Base-by-base conservation (phyloP, 441 rosid genomes). In the Croton laevigatus region DNA sequence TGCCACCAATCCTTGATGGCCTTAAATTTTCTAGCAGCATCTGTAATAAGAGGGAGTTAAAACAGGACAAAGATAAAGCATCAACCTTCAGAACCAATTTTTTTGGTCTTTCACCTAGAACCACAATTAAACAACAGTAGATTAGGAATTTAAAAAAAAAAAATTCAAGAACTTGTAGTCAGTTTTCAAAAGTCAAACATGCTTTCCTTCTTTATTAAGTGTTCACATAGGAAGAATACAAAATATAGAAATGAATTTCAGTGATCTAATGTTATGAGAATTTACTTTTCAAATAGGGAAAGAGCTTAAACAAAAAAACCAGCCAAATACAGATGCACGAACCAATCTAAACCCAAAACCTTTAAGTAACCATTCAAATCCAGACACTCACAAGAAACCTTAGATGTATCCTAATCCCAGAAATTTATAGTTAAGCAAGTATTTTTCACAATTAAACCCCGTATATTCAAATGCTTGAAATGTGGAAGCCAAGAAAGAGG, bases 1-100 rank as follows among this genome's bases (percentile, higher is more conserved):
- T 76, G 96, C 99, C 99, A 94, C 98, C 99, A 92, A 71, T 93
- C 87, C 76, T 86, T 90, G 66, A 94, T 87, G 58, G 90, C 93
- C 75, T 81, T 86, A 80, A 91, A 94, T 73, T 76, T 92, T 72
- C 77, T 86, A 8, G 84, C 83, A 73, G 89, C 87, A 80, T 88
- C 99, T 88, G 84, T 73, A 80, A 53, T 66, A 62, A 46, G 22
- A 34, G 75, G 22, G 51, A 67, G 64, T 22, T 60, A 52, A 20
- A 65, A 46, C 27, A 65, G 23, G 23, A 49, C n/a, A 66, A 6
- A 58, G 34, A 4, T 2, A 48, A 60, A 55, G 37, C 16, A 62
- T 64, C 59, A 71, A 72, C 8, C 19, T 37, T 53, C 57, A 59
- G 19, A 13, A 46, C 23, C 16, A 17, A 11, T 44, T 36, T 44